These are phyloP conservation scores for Malus hybrid DNA, from an alignment of 331 rosid genomes.

Conservation along the genomic window DNA sequence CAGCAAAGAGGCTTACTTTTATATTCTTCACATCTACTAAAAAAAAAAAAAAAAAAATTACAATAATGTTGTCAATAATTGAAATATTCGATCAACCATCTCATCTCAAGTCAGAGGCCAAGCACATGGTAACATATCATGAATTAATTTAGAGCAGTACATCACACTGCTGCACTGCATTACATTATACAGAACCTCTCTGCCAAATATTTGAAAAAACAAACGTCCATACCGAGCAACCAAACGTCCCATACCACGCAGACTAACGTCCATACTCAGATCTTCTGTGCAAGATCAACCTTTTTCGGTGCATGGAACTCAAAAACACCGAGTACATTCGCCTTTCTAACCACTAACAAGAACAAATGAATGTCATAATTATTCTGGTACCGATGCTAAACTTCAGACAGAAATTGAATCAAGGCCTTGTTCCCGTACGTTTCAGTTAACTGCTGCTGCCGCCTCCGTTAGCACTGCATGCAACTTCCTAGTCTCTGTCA, in stretches of 20 bases:
- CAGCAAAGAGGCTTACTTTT: no score
- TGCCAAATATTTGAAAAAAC: not conserved
- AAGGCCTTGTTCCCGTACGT: not conserved
- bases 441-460: constrained; percentile 11
- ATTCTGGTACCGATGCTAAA: not conserved
- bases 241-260: not conserved
- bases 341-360: not conserved
- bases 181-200: not conserved
- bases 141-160: not conserved
- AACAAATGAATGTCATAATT: not conserved
- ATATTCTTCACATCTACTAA: not conserved
- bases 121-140: not conserved
- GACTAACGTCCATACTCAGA: not conserved
- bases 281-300: no score
- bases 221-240: not conserved
- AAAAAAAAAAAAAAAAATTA: not conserved
- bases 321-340: not conserved
- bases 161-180: not conserved
- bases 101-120: constrained; percentile 2
- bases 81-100: not conserved
- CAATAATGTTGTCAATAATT: not conserved
- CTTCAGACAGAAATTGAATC: not conserved
- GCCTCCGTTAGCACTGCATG: constrained; percentile 30
- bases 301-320: not conserved
- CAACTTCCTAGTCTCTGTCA: constrained; percentile 57